A percentile compares a stretch with the other conserved stretches of the same genome.
phyloP scores from a whole-genome alignment of 2,329 filamentous ascomycete species.

The Paecilomyces formosus region DNA sequence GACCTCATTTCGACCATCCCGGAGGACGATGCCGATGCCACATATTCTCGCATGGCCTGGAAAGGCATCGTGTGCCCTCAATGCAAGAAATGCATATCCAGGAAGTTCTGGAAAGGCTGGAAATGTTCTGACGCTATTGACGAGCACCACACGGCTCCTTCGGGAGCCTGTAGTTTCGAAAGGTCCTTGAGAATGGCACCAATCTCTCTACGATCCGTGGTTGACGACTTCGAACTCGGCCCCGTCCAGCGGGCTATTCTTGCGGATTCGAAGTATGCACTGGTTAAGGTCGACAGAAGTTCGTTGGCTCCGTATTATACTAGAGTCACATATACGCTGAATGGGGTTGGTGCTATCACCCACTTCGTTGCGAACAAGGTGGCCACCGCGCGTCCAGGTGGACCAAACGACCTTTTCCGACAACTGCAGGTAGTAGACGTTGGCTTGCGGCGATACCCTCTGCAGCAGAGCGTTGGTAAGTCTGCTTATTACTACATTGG shows the following conservation, averaged over 20 bases:
- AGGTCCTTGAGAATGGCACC: conserved; percentile 20
- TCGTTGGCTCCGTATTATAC: conserved; percentile 16
- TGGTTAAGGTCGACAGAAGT: neutral
- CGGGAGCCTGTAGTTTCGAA: conserved; percentile 42
- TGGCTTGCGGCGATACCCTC: conserved; percentile 37
- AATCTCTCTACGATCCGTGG: conserved; percentile 23
- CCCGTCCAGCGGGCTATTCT: conserved; percentile 16
- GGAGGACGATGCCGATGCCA: conserved; percentile 28
- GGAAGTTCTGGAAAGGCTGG: conserved; percentile 57
- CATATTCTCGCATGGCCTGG: conserved; percentile 48
- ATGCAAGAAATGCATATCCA: conserved; percentile 56
- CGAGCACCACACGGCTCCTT: conserved; percentile 20
- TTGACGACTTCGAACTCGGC: conserved; percentile 23
- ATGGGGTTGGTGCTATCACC: conserved; percentile 39
- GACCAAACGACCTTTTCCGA: conserved; percentile 56
- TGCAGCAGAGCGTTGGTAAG: conserved; percentile 27
- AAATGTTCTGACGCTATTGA: conserved; percentile 36
- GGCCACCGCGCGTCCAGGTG: conserved; percentile 45
- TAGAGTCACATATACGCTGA: conserved; percentile 23
- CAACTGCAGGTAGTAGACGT: conserved; percentile 40
- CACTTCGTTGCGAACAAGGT: conserved; percentile 51
- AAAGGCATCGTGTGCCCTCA: conserved; percentile 59
- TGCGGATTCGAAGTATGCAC: conserved; percentile 17
- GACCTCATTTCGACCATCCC: conserved; percentile 32
- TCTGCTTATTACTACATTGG: neutral